phyloP scores from a whole-genome alignment of 2,329 filamentous ascomycete genomes.

The Diaporthe batatas region DNA sequence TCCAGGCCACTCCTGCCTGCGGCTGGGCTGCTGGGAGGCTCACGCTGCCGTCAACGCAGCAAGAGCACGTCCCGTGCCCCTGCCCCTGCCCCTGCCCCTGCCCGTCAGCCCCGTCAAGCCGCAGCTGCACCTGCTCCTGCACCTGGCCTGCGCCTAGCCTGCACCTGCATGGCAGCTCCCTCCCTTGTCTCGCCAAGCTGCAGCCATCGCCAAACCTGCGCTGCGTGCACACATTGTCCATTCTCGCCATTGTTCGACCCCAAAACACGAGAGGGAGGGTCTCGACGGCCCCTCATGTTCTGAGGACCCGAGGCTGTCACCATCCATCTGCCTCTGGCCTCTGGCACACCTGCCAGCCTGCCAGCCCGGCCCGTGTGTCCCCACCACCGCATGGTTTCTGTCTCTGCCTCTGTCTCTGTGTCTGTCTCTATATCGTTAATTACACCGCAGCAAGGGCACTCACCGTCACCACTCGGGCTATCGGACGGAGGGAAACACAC shows the following conservation, averaged over 20 bases:
- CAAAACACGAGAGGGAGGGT: not conserved
- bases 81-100: not conserved
- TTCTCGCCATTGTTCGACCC: constrained; percentile 22
- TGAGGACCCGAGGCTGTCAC: constrained; percentile 28
- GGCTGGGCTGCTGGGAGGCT: constrained; percentile 16
- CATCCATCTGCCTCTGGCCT: not conserved
- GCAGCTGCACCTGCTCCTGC: constrained; percentile 31
- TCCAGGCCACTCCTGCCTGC: too few relatives aligned
- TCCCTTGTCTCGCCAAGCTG: constrained; percentile 33
- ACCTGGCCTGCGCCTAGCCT: constrained; percentile 25
- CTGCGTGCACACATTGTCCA: constrained; percentile 11
- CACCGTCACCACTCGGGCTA: constrained; percentile 3
- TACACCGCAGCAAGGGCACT: constrained; percentile 1
- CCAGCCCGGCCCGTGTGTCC: not conserved
- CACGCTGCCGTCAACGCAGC: not conserved
- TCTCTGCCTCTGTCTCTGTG: too few relatives aligned
- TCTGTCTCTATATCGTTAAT: not conserved
- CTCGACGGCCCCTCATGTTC: constrained; percentile 16
- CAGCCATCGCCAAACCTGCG: constrained; percentile 22
- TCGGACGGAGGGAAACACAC: constrained; percentile 11
- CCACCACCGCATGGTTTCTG: constrained; percentile 4
- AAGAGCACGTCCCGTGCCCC: not conserved
- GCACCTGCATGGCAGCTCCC: constrained; percentile 30
- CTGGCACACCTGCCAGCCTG: not conserved
- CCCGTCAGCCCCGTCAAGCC: constrained; percentile 11